phyloP scores from a whole-genome alignment of 805 yeast species.

The Lipomyces japonicus region DNA sequence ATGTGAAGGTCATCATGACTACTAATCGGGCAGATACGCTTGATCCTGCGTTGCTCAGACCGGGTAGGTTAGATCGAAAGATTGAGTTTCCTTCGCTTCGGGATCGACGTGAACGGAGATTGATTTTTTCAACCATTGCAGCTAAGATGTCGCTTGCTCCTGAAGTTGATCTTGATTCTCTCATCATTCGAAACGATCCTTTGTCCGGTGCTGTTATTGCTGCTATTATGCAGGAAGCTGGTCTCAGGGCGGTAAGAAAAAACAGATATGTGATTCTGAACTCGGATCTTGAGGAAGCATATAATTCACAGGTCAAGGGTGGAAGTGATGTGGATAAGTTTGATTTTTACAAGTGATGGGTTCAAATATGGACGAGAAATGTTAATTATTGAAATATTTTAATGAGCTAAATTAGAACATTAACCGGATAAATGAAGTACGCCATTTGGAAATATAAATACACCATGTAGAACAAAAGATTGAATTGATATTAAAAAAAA shows the following conservation, averaged over 20 bases:
- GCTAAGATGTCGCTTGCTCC: constrained; percentile 98
- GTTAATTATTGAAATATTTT: neutral
- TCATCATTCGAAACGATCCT: constrained; percentile 93
- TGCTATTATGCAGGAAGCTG: constrained; percentile 99
- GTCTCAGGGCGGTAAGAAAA: constrained; percentile 96
- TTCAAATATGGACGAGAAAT: neutral
- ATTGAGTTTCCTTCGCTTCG: constrained; percentile 95
- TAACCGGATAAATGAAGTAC: neutral
- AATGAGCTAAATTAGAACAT: neutral
- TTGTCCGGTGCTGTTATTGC: constrained; percentile 95
- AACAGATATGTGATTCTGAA: constrained; percentile 95
- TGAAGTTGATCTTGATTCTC: constrained; percentile 91
- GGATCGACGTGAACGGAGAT: constrained; percentile 96
- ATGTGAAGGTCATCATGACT: constrained; percentile 96
- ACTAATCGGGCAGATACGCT: constrained; percentile 99
- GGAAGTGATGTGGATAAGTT: constrained; percentile 95
- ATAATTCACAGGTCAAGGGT: constrained; percentile 92
- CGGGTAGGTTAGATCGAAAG: constrained; percentile 97
- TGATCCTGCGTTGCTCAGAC: constrained; percentile 96
- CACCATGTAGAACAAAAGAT: neutral
- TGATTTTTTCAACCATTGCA: constrained; percentile 92
- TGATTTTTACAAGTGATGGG: constrained; percentile 79
- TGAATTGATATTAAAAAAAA: neutral
- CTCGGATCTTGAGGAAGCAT: constrained; percentile 96
- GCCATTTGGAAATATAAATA: neutral